These are phyloP conservation scores for Canavalia gladiata DNA, from an alignment of 306 rosid genomes.

Conservation along the genomic window DNA sequence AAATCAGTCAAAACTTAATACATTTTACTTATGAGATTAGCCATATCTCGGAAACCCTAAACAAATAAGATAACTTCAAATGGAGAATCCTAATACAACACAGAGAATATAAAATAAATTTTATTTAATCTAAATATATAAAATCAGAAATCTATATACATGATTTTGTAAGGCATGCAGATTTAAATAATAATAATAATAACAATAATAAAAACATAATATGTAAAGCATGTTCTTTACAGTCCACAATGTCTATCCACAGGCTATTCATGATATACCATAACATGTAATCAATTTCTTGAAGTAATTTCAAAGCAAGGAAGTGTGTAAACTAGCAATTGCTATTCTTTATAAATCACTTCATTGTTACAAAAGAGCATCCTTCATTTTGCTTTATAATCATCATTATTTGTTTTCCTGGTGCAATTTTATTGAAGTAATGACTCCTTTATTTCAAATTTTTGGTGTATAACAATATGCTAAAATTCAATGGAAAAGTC, in stretches of 20 bases:
- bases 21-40: conserved; percentile 14
- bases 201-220: no score
- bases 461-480: not conserved
- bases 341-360: not conserved
- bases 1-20: conserved; percentile 18
- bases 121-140: not conserved
- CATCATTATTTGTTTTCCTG: not conserved
- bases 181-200: no score
- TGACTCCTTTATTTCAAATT: conserved; percentile 17
- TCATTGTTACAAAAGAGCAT: not conserved
- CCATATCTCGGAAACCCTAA: not conserved
- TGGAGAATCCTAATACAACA: not conserved
- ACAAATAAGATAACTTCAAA: not conserved
- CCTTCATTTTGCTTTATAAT: not conserved
- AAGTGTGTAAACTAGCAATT: not conserved
- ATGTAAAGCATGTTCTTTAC: not conserved
- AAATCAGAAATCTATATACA: not conserved
- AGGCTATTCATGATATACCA: not conserved
- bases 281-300: not conserved
- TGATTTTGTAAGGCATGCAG: not conserved
- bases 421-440: not conserved
- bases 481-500: not conserved
- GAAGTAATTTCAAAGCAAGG: not conserved
- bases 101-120: conserved; percentile 28
- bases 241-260: not conserved